These are phyloP conservation scores for Salix suchowensis DNA, from an alignment of 345 rosid genomes.

Conservation along the genomic window DNA sequence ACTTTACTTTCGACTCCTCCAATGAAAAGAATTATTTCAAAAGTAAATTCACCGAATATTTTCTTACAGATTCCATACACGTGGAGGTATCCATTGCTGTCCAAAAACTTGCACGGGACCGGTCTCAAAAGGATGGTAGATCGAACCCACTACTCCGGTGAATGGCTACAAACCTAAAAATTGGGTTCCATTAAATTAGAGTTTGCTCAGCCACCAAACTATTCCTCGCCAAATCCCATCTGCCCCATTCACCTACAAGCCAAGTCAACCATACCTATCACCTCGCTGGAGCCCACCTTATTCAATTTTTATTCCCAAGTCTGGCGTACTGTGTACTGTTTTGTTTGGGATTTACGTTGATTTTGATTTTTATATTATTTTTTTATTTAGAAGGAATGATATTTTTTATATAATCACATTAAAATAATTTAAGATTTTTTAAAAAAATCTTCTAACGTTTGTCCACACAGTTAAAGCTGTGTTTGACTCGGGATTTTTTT, in stretches of 20 bases:
- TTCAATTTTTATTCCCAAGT: too few relatives aligned
- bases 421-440: too few relatives aligned
- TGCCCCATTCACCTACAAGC: background rate
- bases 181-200: background rate
- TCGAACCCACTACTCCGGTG: background rate
- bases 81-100: background rate
- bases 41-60: background rate
- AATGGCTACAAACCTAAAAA: background rate
- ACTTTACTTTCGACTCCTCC: too few relatives aligned
- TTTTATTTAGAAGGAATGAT: too few relatives aligned
- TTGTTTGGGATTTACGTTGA: too few relatives aligned
- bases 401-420: too few relatives aligned
- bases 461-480: too few relatives aligned
- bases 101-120: background rate
- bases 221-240: background rate
- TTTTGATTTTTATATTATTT: too few relatives aligned
- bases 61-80: background rate
- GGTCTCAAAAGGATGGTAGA: background rate
- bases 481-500: too few relatives aligned
- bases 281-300: background rate
- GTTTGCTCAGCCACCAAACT: background rate
- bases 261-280: conserved; percentile 9
- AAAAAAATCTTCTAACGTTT: too few relatives aligned
- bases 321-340: too few relatives aligned
- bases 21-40: too few relatives aligned